Conservation (phyloP, 2,329 filamentous ascomycete species). For the Colletotrichum australisinense region DNA sequence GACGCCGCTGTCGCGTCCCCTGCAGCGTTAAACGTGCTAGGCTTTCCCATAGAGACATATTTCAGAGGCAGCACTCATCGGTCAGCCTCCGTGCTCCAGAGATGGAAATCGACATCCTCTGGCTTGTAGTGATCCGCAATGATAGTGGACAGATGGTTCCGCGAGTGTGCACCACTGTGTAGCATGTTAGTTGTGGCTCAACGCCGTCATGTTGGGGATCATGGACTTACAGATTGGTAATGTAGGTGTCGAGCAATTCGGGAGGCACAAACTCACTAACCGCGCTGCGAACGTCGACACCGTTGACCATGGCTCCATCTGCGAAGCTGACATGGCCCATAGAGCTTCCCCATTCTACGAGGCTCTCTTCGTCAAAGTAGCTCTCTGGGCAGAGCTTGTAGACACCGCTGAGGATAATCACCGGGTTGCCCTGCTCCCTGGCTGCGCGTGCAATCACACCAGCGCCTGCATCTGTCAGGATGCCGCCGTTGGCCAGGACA, state of each 20-base stretch:
- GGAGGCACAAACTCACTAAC: slow-evolving; percentile 85
- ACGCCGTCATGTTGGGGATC: slow-evolving; percentile 19
- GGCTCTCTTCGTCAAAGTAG: slow-evolving; percentile 81
- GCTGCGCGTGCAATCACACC: slow-evolving; percentile 87
- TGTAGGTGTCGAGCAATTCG: slow-evolving; percentile 82
- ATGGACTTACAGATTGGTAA: slow-evolving; percentile 76
- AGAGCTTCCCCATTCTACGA: slow-evolving; percentile 89
- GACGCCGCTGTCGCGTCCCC: slow-evolving; percentile 25
- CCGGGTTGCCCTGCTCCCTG: slow-evolving; percentile 82
- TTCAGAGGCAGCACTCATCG: slow-evolving; percentile 36
- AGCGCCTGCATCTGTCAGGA: slow-evolving; percentile 87
- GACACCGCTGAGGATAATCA: slow-evolving; percentile 89
- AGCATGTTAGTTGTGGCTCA: slow-evolving; percentile 9
- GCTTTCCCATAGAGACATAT: slow-evolving; percentile 2
- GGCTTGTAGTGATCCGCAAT: slow-evolving; percentile 81
- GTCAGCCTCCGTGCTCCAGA: slow-evolving; percentile 51
- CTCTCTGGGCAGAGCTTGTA: slow-evolving; percentile 95
- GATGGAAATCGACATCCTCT: slow-evolving; percentile 75
- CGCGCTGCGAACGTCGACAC: slow-evolving; percentile 82
- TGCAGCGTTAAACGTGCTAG: slow-evolving; percentile 28
- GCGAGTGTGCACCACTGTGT: slow-evolving; percentile 72
- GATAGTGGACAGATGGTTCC: slow-evolving; percentile 78
- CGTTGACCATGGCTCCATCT: slow-evolving; percentile 82
- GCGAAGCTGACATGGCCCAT: slow-evolving; percentile 81
- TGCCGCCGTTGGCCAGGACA: slow-evolving; percentile 87